These are phyloP conservation scores for Hyparrhenia diplandra DNA, from an alignment of 176 grass and related monocot species.

Conservation along the genomic window DNA sequence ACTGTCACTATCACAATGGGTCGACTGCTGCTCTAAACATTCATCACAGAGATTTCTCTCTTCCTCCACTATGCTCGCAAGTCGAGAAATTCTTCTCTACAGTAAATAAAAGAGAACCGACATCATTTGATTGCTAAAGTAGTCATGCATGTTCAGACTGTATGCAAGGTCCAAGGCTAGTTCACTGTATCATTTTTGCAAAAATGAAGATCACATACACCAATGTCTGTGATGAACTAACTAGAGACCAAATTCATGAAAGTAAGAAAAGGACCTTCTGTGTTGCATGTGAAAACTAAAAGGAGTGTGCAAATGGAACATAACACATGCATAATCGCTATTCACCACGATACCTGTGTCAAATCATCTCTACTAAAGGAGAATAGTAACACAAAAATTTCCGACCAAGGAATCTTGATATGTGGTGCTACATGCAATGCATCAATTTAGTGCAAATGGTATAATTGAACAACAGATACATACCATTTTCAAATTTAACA, in stretches of 20 bases:
- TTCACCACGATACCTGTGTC: slow-evolving; percentile 12
- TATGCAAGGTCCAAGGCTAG: slow-evolving; percentile 8
- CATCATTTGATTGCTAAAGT: slow-evolving; percentile 11
- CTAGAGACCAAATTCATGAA: not conserved
- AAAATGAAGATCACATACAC: not conserved
- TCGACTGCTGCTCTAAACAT: slow-evolving; percentile 57
- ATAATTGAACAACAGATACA: not conserved
- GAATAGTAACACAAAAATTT: slow-evolving; percentile 13
- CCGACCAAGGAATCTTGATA: not conserved
- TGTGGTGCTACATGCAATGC: slow-evolving; percentile 10
- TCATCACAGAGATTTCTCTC: slow-evolving; percentile 60
- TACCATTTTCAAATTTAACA: slow-evolving; percentile 40
- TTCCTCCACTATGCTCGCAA: slow-evolving; percentile 81
- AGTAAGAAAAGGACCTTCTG: not conserved
- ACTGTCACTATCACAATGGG: slow-evolving; percentile 61
- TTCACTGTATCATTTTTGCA: slow-evolving; percentile 10
- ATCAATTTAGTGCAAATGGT: not conserved
- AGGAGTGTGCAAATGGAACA: slow-evolving; percentile 11
- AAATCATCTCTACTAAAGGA: not conserved
- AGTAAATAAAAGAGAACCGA: slow-evolving; percentile 24
- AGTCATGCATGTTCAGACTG: not conserved
- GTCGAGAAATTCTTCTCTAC: slow-evolving; percentile 78
- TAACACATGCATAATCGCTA: slow-evolving; percentile 3
- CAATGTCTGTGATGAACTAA: not conserved
- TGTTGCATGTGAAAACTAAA: slow-evolving; percentile 4